Evolutionary conservation across 1,284 basidiomycete genomes (phyloP).

Genomic region (Moniliophthora roreri): DNA sequence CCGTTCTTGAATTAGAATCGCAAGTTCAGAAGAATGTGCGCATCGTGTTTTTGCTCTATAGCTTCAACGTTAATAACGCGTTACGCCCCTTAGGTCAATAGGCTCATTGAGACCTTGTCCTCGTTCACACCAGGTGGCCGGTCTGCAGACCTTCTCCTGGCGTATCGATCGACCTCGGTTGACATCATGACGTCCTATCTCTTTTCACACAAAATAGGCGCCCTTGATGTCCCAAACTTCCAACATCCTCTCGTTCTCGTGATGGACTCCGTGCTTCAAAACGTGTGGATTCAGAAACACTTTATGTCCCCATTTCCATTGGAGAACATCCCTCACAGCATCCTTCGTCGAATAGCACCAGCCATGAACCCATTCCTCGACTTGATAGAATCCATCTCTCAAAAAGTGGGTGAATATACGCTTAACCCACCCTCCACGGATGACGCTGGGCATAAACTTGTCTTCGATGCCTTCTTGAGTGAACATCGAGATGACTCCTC

Average conservation of each 20-base stretch:
- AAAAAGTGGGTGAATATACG: not conserved
- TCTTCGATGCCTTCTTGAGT: not conserved
- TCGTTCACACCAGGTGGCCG: not conserved
- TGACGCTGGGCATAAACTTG: not conserved
- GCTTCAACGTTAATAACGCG: no score
- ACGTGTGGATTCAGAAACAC: not conserved
- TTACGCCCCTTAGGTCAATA: not conserved
- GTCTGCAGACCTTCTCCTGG: constrained; percentile 31
- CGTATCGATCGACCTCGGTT: constrained; percentile 33
- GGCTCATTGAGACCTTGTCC: not conserved
- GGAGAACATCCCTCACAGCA: not conserved
- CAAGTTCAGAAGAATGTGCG: not conserved
- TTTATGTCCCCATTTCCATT: not conserved
- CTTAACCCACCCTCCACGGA: no score
- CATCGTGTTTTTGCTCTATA: no score
- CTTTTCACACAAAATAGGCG: constrained; percentile 27
- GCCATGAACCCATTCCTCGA: not conserved
- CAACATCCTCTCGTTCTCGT: constrained; percentile 26
- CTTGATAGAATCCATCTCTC: not conserved
- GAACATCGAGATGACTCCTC: not conserved
- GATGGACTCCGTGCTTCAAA: constrained; percentile 13
- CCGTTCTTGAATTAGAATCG: not conserved
- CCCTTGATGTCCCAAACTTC: constrained; percentile 29
- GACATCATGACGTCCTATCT: constrained; percentile 37
- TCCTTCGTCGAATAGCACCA: not conserved